Conservation (phyloP, 768 basidiomycete genomes). For the Myochromella boudieri region DNA sequence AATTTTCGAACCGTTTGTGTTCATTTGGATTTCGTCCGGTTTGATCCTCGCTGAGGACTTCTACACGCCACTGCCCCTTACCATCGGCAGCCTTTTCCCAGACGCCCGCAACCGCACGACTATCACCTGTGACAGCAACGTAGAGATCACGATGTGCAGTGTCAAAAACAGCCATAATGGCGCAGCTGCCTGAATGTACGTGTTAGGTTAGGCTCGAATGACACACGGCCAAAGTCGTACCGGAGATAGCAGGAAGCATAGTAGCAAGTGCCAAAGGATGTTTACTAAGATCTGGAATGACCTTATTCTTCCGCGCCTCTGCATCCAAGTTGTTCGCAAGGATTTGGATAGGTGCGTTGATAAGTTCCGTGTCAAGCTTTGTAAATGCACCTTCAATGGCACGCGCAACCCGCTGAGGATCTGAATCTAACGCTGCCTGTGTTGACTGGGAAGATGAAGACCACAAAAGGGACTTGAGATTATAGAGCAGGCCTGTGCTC, state of each 20-base stretch:
- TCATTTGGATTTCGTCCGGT: slow-evolving; percentile 91
- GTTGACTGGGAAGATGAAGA: slow-evolving; percentile 25
- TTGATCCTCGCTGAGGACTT: slow-evolving; percentile 95
- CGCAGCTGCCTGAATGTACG: slow-evolving; percentile 72
- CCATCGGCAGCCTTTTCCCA: slow-evolving; percentile 72
- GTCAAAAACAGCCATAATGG: slow-evolving; percentile 86
- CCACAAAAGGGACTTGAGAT: slow-evolving; percentile 40
- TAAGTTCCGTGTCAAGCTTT: slow-evolving; percentile 82
- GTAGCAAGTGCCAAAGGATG: slow-evolving; percentile 69
- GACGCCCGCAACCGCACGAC: slow-evolving; percentile 92
- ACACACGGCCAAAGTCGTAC: slow-evolving; percentile 31
- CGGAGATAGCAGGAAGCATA: slow-evolving; percentile 84
- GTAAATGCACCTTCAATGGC: slow-evolving; percentile 80
- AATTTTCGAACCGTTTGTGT: slow-evolving; percentile 60
- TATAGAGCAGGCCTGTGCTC: slow-evolving; percentile 31
- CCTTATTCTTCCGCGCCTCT: slow-evolving; percentile 47
- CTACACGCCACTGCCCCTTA: slow-evolving; percentile 82
- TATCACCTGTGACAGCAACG: slow-evolving; percentile 91
- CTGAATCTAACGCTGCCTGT: slow-evolving; percentile 27
- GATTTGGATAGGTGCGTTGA: slow-evolving; percentile 73
- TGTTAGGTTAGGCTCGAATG: slow-evolving; percentile 14
- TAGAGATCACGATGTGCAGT: slow-evolving; percentile 81
- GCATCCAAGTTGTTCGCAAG: slow-evolving; percentile 58
- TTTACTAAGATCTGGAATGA: slow-evolving; percentile 63
- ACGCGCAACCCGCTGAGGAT: slow-evolving; percentile 54